Base-by-base conservation (phyloP, 805 yeast species). In the Candida patagonica region DNA sequence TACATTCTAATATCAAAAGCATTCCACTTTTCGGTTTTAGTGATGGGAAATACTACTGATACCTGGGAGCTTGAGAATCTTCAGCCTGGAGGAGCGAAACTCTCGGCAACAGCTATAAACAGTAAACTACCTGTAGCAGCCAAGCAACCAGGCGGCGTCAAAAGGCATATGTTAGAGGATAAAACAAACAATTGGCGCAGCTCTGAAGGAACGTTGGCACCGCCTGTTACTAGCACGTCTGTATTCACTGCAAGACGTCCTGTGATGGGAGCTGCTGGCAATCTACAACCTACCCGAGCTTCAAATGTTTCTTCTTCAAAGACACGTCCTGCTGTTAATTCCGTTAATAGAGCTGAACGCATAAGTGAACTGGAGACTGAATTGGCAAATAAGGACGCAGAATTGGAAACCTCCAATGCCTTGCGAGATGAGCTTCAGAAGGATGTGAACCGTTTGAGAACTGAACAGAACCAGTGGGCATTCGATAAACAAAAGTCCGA, bases 381-480 rank as follows among this genome's bases (percentile, higher is more conserved):
- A 13, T 9, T 29, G 9, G 16, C 6, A 10, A 29, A 13, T 15
- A 17, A 29, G 15, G 16, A 29, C 15, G 31, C 13, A 29, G 31
- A n/a, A 9, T 20, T 29, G 31, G 15, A 29, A n/a, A 17, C n/a
- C n/a, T n/a, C n/a, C n/a, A n/a, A n/a, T n/a, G n/a, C 20, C 19
- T 20, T n/a, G 19, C 13, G 16, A 13, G 16, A 29, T 9, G 31
- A 29, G 15, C 15, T 15, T 20, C 20, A 29, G 31, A 12, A 5
- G 4, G 31, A 29, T 4, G 31, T 29, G 16, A 29, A 29, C 16
- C 22, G 48, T 23, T 54, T 50, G 6, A 61, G 62, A 41, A 67
- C 71, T 0, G 62, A 63, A 38, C 60, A 58, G 25, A 65, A 63
- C 6, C 58, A 59, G 19, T 51, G 59, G 23, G 71, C 66, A 33